Evolutionary conservation across 1,284 basidiomycete genomes (phyloP).

Genomic region (Ganoderma multipileum): DNA sequence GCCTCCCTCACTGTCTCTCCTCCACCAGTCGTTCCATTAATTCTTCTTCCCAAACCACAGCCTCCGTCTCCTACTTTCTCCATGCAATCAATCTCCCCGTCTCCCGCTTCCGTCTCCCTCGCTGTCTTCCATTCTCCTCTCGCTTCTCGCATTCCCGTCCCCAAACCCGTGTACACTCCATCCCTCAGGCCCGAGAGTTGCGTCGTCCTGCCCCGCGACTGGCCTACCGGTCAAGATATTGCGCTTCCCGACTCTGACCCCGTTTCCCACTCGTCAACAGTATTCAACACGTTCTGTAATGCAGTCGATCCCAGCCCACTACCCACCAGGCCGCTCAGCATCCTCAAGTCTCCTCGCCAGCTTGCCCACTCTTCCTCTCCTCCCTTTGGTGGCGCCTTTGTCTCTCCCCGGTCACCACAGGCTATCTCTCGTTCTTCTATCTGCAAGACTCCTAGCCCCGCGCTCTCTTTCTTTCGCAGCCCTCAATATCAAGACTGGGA

Average conservation of each 20-base stretch:
- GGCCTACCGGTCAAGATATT: constrained; percentile 10
- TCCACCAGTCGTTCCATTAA: constrained; percentile 12
- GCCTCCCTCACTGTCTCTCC: constrained; percentile 32
- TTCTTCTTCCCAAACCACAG: constrained; percentile 20
- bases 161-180: constrained; percentile 24
- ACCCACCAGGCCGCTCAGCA: constrained; percentile 22
- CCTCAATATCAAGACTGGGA: constrained; percentile 27
- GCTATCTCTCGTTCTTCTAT: not conserved
- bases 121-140: constrained; percentile 28
- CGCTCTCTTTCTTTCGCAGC: not conserved
- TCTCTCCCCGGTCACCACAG: not conserved
- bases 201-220: constrained; percentile 22
- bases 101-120: constrained; percentile 23
- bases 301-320: constrained; percentile 14
- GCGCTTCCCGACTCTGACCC: constrained; percentile 7
- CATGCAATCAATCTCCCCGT: constrained; percentile 16
- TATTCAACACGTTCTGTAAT: constrained; percentile 14
- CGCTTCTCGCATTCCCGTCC: constrained; percentile 21
- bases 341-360: constrained; percentile 10
- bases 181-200: constrained; percentile 26
- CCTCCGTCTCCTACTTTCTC: constrained; percentile 23
- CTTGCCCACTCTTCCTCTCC: not conserved
- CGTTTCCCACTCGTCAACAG: not conserved
- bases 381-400: not conserved
- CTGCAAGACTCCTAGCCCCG: not conserved